Evolutionary conservation across 768 basidiomycete genomes (phyloP), one percentile per base, ranked within the genome.

Genomic region (Suillus discolor): DNA sequence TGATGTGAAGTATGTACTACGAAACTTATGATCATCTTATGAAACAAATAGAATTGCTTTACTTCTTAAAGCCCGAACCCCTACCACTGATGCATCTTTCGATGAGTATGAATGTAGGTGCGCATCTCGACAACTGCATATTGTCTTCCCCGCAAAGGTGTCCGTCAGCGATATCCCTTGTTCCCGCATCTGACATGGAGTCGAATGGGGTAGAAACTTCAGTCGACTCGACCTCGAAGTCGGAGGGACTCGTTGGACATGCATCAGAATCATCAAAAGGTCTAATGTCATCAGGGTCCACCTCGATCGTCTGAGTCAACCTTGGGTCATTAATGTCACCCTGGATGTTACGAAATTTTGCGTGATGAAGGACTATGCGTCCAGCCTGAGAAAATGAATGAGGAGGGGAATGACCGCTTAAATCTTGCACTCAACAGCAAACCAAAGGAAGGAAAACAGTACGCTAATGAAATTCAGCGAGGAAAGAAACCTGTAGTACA

Each of bases 381-480:
- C 59, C 59, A 20, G 11, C 41, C 59, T 60, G 59, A 31, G 4
- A 42, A 42, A 59, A 23, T 12, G 9, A 20, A 59, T 60, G 12
- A 60, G 59, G 6, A 42, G 42, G 25, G 7, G 18, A 42, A 20
- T 20, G 18, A n/a, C 28, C 5, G 12, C 41, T 9, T 6, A 8
- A 12, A 42, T 28, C 18, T 42, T 6, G 28, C 25, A 59, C 57
- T 59, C 57, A 59, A 59, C 57, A 28, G 39, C 57, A 59, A 59
- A 28, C 57, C 57, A 59, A 59, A 59, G 38, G 16, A 4, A 41
- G 25, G 16, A 12, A 18, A 41, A 25, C 9, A 39, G 23, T 18
- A 59, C 23, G 16, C 57, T 59, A 6, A 18, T 12, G 38, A 6
- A 11, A 41, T 41, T 18, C 57, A 59, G 25, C 28, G 23, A 59